Evolutionary conservation across 257 asterid genomes (phyloP), one percentile per base, ranked within the genome.

Genomic region (Solanum chilense): DNA sequence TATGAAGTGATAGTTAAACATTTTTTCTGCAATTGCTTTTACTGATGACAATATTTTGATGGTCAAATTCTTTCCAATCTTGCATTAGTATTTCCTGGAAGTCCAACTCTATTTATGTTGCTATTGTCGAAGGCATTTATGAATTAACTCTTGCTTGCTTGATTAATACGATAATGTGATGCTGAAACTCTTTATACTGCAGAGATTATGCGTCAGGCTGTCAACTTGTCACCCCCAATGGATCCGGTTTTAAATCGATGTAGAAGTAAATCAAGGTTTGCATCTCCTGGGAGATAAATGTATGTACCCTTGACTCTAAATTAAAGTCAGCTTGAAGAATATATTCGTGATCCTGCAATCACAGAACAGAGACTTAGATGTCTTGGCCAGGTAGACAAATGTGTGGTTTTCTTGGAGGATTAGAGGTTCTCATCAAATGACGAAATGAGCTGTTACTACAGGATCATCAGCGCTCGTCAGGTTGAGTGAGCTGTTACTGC

Each of bases 181-280:
- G 89, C 84, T 37, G 21, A 49, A 62, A 84, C 75, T 68, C 85
- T 47, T 74, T 18, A n/a, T 80, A 68, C 29, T 91, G 75, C 97
- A 97, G 99, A 97, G 92, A 93, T 94, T 80, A 87, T 94, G 94
- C 98, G 99, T 21, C 99, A 93, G 90, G 95, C 97, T 66, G 96
- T 90, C 56, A 95, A 93, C 89, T 92, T 94, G 86, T 94, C 98
- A 23, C 96, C 99, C 62, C 98, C 99, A 47, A 95, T 92, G 85
- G 98, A 97, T 66, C 93, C 91, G 86, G 84, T 90, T 60, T 56
- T 91, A 87, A 93, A 91, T 88, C 89, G 94, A 52, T 91, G 88
- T 74, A 95, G 86, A 88, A 98, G 94, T 78, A 94, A 95, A 82
- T 90, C 86, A 82, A 92, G 94, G 89, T 90, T 93, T 91, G 95